Conservation (phyloP, 345 rosid species). For the Hevea brasiliensis region DNA sequence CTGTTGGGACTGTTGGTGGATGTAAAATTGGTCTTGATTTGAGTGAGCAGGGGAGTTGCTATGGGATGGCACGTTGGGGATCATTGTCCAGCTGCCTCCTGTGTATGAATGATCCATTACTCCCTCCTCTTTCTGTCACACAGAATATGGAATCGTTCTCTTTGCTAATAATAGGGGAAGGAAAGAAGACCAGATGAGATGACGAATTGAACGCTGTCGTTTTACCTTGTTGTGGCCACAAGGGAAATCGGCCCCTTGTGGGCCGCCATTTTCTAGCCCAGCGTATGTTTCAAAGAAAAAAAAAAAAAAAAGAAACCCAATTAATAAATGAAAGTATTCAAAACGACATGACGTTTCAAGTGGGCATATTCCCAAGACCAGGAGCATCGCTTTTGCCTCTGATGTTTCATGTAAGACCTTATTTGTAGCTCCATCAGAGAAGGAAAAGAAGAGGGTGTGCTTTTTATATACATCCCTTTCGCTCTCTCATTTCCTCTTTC, state of each 20-base stretch:
- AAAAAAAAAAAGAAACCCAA: too few species aligned
- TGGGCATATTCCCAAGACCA: background rate
- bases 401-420: background rate
- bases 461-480: background rate
- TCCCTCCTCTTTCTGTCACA: background rate
- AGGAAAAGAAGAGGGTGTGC: conserved; percentile 5
- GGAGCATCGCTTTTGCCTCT: background rate
- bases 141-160: too few species aligned
- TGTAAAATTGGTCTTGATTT: conserved; percentile 29
- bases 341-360: background rate
- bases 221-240: too few species aligned
- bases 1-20: conserved; percentile 6
- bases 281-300: too few species aligned
- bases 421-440: conserved; percentile 21
- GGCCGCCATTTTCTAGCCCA: too few species aligned
- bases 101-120: conserved; percentile 22
- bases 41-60: conserved; percentile 31
- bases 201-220: too few species aligned
- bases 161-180: too few species aligned
- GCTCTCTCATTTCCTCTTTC: background rate
- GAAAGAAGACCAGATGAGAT: too few species aligned
- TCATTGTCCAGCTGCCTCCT: conserved; percentile 29
- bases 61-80: conserved; percentile 24
- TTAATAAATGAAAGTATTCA: too few species aligned
- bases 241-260: too few species aligned